phyloP scores from a whole-genome alignment of 768 basidiomycete species.

The Fistulinella prunicolor region DNA sequence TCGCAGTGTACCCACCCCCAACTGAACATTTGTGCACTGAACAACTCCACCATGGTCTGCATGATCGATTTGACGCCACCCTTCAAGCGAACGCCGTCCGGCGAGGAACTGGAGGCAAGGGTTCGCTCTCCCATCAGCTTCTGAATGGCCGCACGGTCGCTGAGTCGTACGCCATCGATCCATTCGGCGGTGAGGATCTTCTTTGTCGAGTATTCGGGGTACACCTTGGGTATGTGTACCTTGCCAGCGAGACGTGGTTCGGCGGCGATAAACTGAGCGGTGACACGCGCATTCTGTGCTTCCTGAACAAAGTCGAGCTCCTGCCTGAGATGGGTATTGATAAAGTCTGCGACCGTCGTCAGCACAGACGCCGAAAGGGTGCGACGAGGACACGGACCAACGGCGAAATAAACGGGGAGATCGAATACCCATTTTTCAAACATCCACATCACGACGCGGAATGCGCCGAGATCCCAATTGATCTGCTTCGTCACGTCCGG shows the following conservation, averaged over 20 bases:
- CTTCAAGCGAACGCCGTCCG: conserved; percentile 37
- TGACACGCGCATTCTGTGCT: conserved; percentile 70
- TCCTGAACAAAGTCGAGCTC: conserved; percentile 85
- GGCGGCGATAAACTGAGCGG: conserved; percentile 60
- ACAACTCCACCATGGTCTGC: conserved; percentile 84
- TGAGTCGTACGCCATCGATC: conserved; percentile 75
- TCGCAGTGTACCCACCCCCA: conserved; percentile 91
- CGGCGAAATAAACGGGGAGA: conserved; percentile 77
- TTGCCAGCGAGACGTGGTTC: conserved; percentile 69
- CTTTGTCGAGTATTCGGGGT: conserved; percentile 67
- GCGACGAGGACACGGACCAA: conserved; percentile 45
- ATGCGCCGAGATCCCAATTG: conserved; percentile 77
- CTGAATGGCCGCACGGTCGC: conserved; percentile 56
- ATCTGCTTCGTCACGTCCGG: conserved; percentile 84
- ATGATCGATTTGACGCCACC: conserved; percentile 68
- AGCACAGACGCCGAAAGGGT: background rate
- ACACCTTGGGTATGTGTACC: conserved; percentile 78
- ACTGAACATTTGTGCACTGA: conserved; percentile 86
- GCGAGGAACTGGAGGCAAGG: background rate
- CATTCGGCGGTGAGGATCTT: conserved; percentile 83
- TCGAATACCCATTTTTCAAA: conserved; percentile 82
- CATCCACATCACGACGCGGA: conserved; percentile 72
- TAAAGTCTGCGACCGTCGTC: conserved; percentile 50
- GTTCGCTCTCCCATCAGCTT: conserved; percentile 52
- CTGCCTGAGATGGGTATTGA: conserved; percentile 75